Evolutionary conservation across 495 filamentous ascomycete species (phyloP).

Genomic region (Penicillium egyptiacum): DNA sequence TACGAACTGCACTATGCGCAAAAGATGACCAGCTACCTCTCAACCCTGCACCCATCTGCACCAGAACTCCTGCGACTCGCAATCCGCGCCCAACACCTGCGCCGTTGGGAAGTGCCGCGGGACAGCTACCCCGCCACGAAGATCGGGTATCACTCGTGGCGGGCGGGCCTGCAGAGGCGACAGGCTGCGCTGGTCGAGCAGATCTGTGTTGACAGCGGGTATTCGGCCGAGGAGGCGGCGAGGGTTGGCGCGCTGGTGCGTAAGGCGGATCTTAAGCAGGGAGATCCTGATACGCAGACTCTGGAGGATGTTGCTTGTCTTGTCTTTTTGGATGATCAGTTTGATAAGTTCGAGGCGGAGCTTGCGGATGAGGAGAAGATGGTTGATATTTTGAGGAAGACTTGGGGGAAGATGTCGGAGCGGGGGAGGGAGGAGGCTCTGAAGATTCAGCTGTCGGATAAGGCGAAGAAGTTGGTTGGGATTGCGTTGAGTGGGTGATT

Average conservation of each 20-base stretch:
- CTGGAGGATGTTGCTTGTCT: slow-evolving; percentile 84
- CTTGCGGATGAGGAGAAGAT: slow-evolving; percentile 71
- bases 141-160: slow-evolving; percentile 73
- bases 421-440: slow-evolving; percentile 66
- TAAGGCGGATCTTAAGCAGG: slow-evolving; percentile 61
- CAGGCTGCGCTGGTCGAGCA: slow-evolving; percentile 61
- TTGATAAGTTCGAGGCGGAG: slow-evolving; percentile 69
- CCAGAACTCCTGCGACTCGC: slow-evolving; percentile 67
- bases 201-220: slow-evolving; percentile 56
- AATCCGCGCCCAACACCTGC: slow-evolving; percentile 78
- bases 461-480: slow-evolving; percentile 56
- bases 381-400: slow-evolving; percentile 71
- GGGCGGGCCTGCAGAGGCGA: slow-evolving; percentile 64
- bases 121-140: slow-evolving; percentile 65
- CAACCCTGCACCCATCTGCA: slow-evolving; percentile 52
- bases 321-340: slow-evolving; percentile 82
- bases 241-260: slow-evolving; percentile 60
- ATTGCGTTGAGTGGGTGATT: slow-evolving; percentile 13
- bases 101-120: slow-evolving; percentile 78
- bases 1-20: slow-evolving; percentile 80
- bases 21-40: slow-evolving; percentile 72
- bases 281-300: slow-evolving; percentile 65
- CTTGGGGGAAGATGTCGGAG: slow-evolving; percentile 79
- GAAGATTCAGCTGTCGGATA: slow-evolving; percentile 60
- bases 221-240: slow-evolving; percentile 44